These are phyloP conservation scores for Bretschneidera sinensis DNA, from an alignment of 345 rosid species.

Conservation along the genomic window DNA sequence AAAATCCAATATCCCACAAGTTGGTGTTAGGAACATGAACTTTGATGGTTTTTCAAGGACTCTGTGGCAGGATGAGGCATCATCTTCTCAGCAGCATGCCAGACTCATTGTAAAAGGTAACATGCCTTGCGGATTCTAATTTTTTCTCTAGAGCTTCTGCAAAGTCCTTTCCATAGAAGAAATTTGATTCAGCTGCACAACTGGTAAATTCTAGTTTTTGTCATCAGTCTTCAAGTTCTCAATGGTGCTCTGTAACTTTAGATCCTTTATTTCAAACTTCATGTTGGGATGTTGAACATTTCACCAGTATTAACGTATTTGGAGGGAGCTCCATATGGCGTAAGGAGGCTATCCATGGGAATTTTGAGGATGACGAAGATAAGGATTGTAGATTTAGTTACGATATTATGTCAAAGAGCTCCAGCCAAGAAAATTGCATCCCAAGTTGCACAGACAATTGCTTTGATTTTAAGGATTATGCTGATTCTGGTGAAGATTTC, in stretches of 20 bases:
- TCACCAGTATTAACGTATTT: constrained; percentile 21
- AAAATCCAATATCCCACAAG: too few relatives aligned
- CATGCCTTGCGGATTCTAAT: constrained; percentile 28
- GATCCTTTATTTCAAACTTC: constrained; percentile 26
- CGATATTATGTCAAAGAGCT: constrained; percentile 25
- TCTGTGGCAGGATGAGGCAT: constrained; percentile 30
- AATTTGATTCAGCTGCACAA: constrained; percentile 23
- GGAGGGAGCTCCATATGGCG: constrained; percentile 31
- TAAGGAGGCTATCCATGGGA: constrained; percentile 22
- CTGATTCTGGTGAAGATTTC: constrained; percentile 16
- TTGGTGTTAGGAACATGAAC: too few relatives aligned
- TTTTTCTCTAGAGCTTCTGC: constrained; percentile 25
- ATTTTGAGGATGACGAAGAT: constrained; percentile 22
- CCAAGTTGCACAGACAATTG: constrained; percentile 7
- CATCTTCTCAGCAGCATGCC: constrained; percentile 16
- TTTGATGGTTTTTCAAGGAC: constrained; percentile 22
- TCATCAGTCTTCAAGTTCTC: constrained; percentile 28
- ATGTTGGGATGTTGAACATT: constrained; percentile 35
- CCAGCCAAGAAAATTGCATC: constrained; percentile 22
- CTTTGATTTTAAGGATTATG: constrained; percentile 18
- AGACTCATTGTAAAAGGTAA: constrained; percentile 8
- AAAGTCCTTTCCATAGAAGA: constrained; percentile 24
- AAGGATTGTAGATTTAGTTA: constrained; percentile 13
- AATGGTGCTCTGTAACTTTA: constrained; percentile 33
- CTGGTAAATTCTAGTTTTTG: constrained; percentile 20